Base-by-base conservation (phyloP, 2,329 filamentous ascomycete genomes). In the Thermochaetoides dissita region DNA sequence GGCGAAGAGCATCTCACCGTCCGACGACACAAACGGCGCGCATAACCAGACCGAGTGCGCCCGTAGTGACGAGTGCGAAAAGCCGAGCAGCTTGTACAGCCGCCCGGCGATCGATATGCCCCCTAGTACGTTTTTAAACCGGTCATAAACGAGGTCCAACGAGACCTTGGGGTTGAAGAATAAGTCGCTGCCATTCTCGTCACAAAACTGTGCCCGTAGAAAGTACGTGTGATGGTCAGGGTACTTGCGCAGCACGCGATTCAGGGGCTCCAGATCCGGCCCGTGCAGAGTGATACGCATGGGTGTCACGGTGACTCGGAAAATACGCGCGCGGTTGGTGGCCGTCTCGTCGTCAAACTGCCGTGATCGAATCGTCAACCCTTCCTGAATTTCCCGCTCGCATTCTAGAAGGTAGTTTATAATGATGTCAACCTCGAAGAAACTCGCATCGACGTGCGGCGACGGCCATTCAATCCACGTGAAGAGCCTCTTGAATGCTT, bases 1-100 rank as follows among this genome's bases (percentile, higher is more conserved):
- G 34, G 65, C 61, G 6, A 60, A 56, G 29, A 67, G 65, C 0
- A 59, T 43, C 3, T 47, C 17, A 3, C 17, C 30, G 6, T 45
- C 45, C 0, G 59, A 38, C 3, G 58, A 59, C 1, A 63, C 9
- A 39, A 75, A 76, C 0, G 64, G 58, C 0, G 71, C 67, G 34
- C 63, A 63, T 44, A 75, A 71, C 83, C 82, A 87, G 32, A 73
- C 77, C 0, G 79, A 77, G 45, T 85, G 81, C 1, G 76, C 69
- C 9, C 84, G 69, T 4, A 89, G 66, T 0, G 83, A 87, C 0
- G 83, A 89, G 57, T 88, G 80, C 0, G 82, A 87, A 57, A 87
- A 89, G 0, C 84, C 84, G 0, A 89, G 65, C 52, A 88, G 89
- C 0, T 61, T 59, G 52, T 76, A 86, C 1, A 59, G 54, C 9